Conservation (phyloP, 257 asterid genomes). For the Jaltomata sinuosa region DNA sequence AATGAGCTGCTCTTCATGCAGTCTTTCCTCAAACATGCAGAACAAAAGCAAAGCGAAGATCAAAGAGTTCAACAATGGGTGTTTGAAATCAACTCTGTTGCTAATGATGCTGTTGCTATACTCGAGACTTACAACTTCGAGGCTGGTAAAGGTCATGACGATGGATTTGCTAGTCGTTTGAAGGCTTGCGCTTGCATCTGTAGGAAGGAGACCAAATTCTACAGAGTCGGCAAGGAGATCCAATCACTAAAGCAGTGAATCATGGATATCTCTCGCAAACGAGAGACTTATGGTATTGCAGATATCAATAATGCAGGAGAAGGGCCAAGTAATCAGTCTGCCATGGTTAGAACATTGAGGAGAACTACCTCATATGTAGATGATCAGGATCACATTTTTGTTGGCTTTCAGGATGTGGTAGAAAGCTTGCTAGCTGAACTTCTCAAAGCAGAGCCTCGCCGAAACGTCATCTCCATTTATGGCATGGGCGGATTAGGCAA, state of each 20-base stretch:
- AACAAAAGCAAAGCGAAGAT: neutral
- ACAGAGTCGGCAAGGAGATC: neutral
- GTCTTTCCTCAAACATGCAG: neutral
- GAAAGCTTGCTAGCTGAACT: neutral
- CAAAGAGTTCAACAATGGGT: neutral
- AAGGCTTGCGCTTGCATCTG: too few relatives aligned
- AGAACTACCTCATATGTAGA: too few relatives aligned
- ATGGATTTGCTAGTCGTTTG: too few relatives aligned
- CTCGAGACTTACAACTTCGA: too few relatives aligned
- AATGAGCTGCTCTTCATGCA: neutral
- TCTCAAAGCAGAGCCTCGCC: neutral
- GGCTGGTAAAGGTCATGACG: too few relatives aligned
- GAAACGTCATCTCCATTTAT: neutral
- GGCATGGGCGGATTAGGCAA: conserved; percentile 11
- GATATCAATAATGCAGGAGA: neutral
- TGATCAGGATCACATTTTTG: too few relatives aligned
- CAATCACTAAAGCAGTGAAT: neutral
- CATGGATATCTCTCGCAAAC: neutral
- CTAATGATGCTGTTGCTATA: too few relatives aligned
- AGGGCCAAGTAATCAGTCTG: neutral
- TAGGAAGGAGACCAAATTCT: too few relatives aligned
- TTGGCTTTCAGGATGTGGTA: neutral
- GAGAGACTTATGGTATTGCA: too few relatives aligned
- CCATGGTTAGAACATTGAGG: neutral
- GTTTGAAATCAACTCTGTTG: too few relatives aligned